Evolutionary conservation across 352 stramenopile species (phyloP).

Genomic region (Phytopythium vexans): DNA sequence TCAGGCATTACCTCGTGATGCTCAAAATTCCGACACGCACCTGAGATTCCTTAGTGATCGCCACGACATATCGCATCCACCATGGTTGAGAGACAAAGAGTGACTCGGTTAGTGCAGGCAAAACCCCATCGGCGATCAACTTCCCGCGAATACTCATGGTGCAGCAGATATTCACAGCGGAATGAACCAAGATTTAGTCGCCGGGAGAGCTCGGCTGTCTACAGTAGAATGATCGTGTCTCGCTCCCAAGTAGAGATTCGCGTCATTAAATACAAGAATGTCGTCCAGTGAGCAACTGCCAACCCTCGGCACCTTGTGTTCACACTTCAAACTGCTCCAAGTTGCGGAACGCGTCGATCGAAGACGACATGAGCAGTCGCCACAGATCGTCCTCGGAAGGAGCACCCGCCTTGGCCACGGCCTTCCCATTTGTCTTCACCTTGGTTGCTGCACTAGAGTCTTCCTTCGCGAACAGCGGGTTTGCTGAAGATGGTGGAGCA

Average conservation of each 20-base stretch:
- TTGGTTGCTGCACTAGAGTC: slow-evolving; percentile 6
- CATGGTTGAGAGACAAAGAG: too few relatives aligned
- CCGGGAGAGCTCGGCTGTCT: too few relatives aligned
- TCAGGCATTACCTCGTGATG: too few relatives aligned
- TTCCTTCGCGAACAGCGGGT: not conserved
- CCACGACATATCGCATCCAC: too few relatives aligned
- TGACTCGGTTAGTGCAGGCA: too few relatives aligned
- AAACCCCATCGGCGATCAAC: too few relatives aligned
- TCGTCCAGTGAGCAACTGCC: not conserved
- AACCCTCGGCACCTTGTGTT: not conserved
- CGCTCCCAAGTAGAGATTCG: not conserved
- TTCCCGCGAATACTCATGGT: too few relatives aligned
- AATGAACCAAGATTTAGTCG: too few relatives aligned
- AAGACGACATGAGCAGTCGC: slow-evolving; percentile 77
- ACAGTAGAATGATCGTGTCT: too few relatives aligned
- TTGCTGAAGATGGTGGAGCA: not conserved
- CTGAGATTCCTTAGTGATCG: too few relatives aligned
- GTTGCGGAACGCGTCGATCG: slow-evolving; percentile 43
- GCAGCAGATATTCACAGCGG: too few relatives aligned
- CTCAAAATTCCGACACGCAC: too few relatives aligned
- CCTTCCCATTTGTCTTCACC: slow-evolving; percentile 15
- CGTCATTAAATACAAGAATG: slow-evolving; percentile 3
- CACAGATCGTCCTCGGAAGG: slow-evolving; percentile 59
- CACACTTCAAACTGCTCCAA: slow-evolving; percentile 33
- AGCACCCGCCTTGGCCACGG: slow-evolving; percentile 2